Conservation (phyloP, 2,329 filamentous ascomycete genomes). For the Clonostachys byssicola region DNA sequence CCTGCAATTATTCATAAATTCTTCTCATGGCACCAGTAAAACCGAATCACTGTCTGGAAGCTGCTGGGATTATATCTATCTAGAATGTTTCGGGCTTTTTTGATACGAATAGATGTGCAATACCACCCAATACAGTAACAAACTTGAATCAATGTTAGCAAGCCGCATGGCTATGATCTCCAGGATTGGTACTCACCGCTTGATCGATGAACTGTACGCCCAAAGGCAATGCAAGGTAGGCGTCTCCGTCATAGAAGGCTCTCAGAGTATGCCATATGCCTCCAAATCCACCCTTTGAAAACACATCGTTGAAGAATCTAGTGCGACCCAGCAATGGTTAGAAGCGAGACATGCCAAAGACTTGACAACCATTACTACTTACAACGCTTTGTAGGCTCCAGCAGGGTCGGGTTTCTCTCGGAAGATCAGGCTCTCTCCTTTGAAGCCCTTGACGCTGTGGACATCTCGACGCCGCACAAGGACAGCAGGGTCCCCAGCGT, state of each 20-base stretch:
- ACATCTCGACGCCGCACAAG: slow-evolving; percentile 2
- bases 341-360: neutral
- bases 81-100: slow-evolving; percentile 2
- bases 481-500: slow-evolving; percentile 2
- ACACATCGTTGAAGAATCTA: slow-evolving; percentile 6
- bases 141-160: neutral
- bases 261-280: slow-evolving; percentile 2
- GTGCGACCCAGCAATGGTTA: too few relatives aligned
- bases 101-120: slow-evolving; percentile 2
- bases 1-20: too few relatives aligned
- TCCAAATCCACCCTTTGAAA: slow-evolving; percentile 3
- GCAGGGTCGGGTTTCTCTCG: slow-evolving; percentile 3
- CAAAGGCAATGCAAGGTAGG: slow-evolving; percentile 5
- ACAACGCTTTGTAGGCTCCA: slow-evolving; percentile 5
- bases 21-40: too few relatives aligned
- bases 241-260: slow-evolving; percentile 3
- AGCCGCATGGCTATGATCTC: neutral
- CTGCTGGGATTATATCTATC: too few relatives aligned
- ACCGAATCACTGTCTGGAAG: too few relatives aligned
- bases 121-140: slow-evolving; percentile 3
- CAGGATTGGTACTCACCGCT: neutral
- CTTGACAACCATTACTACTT: neutral
- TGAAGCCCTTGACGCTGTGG: slow-evolving; percentile 3
- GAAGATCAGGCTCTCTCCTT: slow-evolving; percentile 3
- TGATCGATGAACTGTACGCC: slow-evolving; percentile 2